phyloP scores from a whole-genome alignment of 2,329 filamentous ascomycete genomes.

The Verticillium nonalfalfae region DNA sequence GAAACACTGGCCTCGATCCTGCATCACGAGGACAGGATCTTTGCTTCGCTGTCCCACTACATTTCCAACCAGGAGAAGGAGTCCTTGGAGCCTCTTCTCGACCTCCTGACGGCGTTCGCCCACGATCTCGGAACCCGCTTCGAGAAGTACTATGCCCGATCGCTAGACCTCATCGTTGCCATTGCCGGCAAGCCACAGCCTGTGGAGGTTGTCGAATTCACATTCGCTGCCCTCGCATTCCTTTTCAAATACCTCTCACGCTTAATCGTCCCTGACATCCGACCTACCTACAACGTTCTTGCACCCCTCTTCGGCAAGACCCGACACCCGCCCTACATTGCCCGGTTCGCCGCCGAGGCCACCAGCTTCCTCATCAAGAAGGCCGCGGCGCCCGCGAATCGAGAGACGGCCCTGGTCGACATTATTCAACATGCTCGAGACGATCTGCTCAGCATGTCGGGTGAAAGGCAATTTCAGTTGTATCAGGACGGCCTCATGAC shows the following conservation, averaged over 20 bases:
- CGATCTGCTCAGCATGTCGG: conserved; percentile 53
- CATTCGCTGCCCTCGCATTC: conserved; percentile 88
- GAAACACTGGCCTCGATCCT: conserved; percentile 90
- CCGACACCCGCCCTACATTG: conserved; percentile 78
- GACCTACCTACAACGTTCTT: conserved; percentile 79
- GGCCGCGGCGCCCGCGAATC: conserved; percentile 69
- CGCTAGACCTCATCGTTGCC: conserved; percentile 68
- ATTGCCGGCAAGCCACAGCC: conserved; percentile 73
- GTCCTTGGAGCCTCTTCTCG: conserved; percentile 78
- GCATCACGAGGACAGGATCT: conserved; percentile 81
- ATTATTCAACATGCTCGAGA: conserved; percentile 68
- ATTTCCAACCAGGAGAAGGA: conserved; percentile 73
- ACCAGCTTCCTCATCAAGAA: conserved; percentile 92
- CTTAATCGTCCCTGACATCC: conserved; percentile 76
- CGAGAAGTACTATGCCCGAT: conserved; percentile 76
- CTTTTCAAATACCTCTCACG: conserved; percentile 95
- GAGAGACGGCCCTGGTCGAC: conserved; percentile 62
- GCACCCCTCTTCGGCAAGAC: conserved; percentile 77
- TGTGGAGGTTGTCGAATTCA: conserved; percentile 94
- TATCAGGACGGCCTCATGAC: conserved; percentile 89
- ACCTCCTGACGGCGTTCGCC: conserved; percentile 88
- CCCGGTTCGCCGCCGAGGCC: conserved; percentile 88
- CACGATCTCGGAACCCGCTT: conserved; percentile 85
- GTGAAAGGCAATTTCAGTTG: conserved; percentile 53
- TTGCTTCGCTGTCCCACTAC: conserved; percentile 67